Evolutionary conservation across 345 rosid genomes (phyloP).

Genomic region (Aquilaria malaccensis): DNA sequence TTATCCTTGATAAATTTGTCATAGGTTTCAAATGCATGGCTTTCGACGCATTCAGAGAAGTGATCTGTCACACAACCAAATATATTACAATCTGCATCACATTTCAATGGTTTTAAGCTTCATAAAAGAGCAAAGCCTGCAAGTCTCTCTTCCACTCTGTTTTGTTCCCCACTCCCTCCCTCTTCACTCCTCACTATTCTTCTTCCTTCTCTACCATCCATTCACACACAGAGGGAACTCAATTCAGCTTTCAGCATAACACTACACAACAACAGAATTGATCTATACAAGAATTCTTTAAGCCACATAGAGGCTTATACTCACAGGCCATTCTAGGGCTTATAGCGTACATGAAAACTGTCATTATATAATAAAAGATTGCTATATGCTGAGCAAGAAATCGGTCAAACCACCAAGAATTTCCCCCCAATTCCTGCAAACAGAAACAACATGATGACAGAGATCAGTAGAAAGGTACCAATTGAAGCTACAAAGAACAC

Average conservation of each 20-base stretch:
- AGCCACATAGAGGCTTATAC: conserved; percentile 16
- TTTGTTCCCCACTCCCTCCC: too few relatives aligned
- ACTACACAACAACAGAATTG: too few relatives aligned
- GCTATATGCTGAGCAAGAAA: conserved; percentile 84
- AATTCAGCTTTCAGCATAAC: too few relatives aligned
- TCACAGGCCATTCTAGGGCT: conserved; percentile 99
- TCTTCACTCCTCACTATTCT: too few relatives aligned
- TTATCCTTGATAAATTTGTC: conserved; percentile 84
- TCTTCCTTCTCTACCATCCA: too few relatives aligned
- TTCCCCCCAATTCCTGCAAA: conserved; percentile 92
- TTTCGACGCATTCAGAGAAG: conserved; percentile 91
- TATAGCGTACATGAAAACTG: conserved; percentile 69
- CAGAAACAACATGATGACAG: conserved; percentile 10
- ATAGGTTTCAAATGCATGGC: conserved; percentile 87
- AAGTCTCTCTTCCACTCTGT: too few relatives aligned
- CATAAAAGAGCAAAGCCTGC: too few relatives aligned
- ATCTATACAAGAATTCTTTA: too few relatives aligned
- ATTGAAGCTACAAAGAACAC: too few relatives aligned
- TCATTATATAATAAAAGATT: conserved; percentile 76
- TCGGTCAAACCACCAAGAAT: conserved; percentile 95
- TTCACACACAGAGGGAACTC: too few relatives aligned
- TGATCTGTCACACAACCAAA: conserved; percentile 50
- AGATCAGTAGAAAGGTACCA: neutral
- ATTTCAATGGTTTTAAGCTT: neutral
- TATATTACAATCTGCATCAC: conserved; percentile 4